A percentile compares a stretch with the other conserved stretches of the same genome.
Evolutionary conservation across 2,329 filamentous ascomycete species (phyloP).

Genomic region (Truncatella angustata): DNA sequence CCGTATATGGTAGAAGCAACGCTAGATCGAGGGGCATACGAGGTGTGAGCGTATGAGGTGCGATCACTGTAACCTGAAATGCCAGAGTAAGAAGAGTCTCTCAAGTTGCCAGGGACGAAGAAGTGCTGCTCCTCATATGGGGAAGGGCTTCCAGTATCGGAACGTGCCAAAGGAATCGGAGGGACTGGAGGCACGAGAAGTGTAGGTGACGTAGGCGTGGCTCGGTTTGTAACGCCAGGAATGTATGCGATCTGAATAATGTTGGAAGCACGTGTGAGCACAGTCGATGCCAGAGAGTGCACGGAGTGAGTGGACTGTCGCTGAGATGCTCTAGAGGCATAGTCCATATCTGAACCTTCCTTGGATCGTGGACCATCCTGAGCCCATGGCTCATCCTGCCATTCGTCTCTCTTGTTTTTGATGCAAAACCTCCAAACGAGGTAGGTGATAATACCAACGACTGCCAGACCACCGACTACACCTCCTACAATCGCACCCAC

Average conservation of each 20-base stretch:
- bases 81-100: constrained; percentile 86
- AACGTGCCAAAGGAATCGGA: constrained; percentile 73
- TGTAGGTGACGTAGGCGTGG: constrained; percentile 77
- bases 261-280: constrained; percentile 93
- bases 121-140: constrained; percentile 79
- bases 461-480: constrained; percentile 79
- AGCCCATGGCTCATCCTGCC: constrained; percentile 57
- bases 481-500: constrained; percentile 88
- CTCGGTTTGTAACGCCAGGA: constrained; percentile 91
- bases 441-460: constrained; percentile 72
- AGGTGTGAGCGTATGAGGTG: constrained; percentile 59
- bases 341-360: constrained; percentile 25
- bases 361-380: constrained; percentile 52
- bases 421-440: constrained; percentile 86
- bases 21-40: constrained; percentile 63
- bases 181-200: constrained; percentile 89
- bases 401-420: constrained; percentile 69
- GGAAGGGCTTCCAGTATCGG: constrained; percentile 54
- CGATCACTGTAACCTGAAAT: constrained; percentile 63
- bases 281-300: constrained; percentile 89
- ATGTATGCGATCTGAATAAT: constrained; percentile 99
- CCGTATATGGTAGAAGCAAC: constrained; percentile 94
- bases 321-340: constrained; percentile 46
- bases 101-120: constrained; percentile 86
- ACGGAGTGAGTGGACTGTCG: constrained; percentile 82